Percentiles rank a stretch among this genome's conserved stretches.
These are phyloP conservation scores for Candida smagusa DNA, from an alignment of 1,139 yeast species.

Conservation along the genomic window DNA sequence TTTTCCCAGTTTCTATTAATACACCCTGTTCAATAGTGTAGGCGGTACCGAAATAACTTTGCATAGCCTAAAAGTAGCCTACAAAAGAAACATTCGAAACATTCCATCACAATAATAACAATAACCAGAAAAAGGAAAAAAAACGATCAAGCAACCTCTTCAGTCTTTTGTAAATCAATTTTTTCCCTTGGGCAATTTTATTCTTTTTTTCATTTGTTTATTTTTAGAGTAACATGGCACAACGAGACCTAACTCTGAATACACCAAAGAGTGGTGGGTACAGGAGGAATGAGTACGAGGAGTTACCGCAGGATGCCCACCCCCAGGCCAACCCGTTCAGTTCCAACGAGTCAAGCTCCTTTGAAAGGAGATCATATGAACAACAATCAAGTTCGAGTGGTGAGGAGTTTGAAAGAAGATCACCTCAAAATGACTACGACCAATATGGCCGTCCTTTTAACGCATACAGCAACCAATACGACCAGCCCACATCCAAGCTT, in stretches of 20 bases:
- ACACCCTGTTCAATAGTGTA: no score
- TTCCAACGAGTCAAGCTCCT: conserved; percentile 22
- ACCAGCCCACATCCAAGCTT: conserved; percentile 41
- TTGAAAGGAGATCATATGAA: conserved; percentile 17
- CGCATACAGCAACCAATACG: conserved; percentile 44
- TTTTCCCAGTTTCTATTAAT: no score
- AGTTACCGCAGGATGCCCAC: not conserved
- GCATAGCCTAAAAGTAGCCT: no score
- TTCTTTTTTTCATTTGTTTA: no score
- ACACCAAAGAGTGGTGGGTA: conserved; percentile 18
- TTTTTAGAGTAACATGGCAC: conserved; percentile 20
- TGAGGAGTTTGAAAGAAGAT: conserved; percentile 1
- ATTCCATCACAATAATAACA: no score
- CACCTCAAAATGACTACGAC: conserved; percentile 12
- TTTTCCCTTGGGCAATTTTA: no score
- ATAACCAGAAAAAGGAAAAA: no score
- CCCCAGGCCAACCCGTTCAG: conserved; percentile 22
- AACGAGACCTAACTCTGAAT: conserved; percentile 35
- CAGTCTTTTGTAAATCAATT: no score
- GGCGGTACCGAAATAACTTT: no score
- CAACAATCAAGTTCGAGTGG: conserved; percentile 19
- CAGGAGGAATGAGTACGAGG: conserved; percentile 3
- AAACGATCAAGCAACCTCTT: no score
- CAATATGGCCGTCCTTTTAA: conserved; percentile 40
- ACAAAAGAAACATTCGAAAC: no score